These are phyloP conservation scores for Blastobotrys indianensis DNA, from an alignment of 1,139 yeast genomes.

Conservation along the genomic window DNA sequence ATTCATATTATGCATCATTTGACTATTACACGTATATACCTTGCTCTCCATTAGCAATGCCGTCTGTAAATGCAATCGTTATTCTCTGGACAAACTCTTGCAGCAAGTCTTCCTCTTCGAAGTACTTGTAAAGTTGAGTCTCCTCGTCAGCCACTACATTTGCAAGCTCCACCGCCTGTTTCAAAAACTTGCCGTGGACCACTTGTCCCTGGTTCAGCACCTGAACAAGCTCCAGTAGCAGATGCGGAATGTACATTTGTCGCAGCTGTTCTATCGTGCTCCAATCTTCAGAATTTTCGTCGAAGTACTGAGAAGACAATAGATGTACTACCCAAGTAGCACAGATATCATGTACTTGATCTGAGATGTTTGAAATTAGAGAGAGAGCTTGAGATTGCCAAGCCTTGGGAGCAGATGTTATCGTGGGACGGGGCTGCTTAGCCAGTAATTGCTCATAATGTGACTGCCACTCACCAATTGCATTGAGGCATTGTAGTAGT, in stretches of 20 bases:
- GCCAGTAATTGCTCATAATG: constrained; percentile 13
- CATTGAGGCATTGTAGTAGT: constrained; percentile 37
- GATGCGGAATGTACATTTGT: constrained; percentile 64
- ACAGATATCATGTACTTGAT: constrained; percentile 18
- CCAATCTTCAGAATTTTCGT: constrained; percentile 14
- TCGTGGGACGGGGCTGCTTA: constrained; percentile 1
- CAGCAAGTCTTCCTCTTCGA: constrained; percentile 55
- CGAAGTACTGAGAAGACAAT: constrained; percentile 1
- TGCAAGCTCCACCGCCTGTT: constrained; percentile 54
- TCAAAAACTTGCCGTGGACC: constrained; percentile 36
- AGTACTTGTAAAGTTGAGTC: constrained; percentile 46
- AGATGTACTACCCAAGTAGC: constrained; percentile 22
- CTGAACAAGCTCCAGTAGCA: constrained; percentile 57
- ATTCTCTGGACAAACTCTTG: constrained; percentile 54
- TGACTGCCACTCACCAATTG: constrained; percentile 21
- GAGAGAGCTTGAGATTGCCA: constrained; percentile 18
- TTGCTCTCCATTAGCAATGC: constrained; percentile 32
- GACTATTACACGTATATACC: constrained; percentile 21
- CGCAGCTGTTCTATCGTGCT: constrained; percentile 37
- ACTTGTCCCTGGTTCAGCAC: constrained; percentile 42
- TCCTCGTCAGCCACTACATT: constrained; percentile 48
- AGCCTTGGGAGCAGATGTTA: constrained; percentile 7
- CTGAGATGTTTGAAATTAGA: constrained; percentile 16
- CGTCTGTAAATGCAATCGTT: constrained; percentile 53
- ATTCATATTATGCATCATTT: not conserved